These are phyloP conservation scores for Talaromyces nanjingensis DNA, from an alignment of 495 filamentous ascomycete species.

Conservation along the genomic window DNA sequence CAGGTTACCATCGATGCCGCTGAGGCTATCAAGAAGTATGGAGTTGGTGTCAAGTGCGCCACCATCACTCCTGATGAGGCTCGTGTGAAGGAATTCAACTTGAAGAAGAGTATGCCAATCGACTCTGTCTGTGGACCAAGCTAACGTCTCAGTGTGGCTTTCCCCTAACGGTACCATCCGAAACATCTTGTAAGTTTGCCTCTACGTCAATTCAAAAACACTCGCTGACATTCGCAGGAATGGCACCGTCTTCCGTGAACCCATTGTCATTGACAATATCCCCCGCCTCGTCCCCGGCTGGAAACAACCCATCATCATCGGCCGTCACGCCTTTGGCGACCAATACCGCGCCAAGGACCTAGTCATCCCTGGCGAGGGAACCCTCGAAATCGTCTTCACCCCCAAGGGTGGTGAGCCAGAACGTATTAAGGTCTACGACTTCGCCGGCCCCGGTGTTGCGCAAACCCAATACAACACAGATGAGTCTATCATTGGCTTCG, in stretches of 20 bases:
- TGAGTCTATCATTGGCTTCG: conserved; percentile 89
- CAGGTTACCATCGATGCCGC: conserved; percentile 91
- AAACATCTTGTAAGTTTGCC: conserved; percentile 61
- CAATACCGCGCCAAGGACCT: conserved; percentile 95
- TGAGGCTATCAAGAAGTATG: conserved; percentile 97
- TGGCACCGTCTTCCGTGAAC: conserved; percentile 96
- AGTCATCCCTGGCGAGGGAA: conserved; percentile 73
- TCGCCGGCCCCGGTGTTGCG: conserved; percentile 79
- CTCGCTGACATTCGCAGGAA: conserved; percentile 40
- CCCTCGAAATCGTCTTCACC: conserved; percentile 89
- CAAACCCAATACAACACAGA: conserved; percentile 97
- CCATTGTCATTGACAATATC: conserved; percentile 89
- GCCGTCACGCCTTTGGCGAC: conserved; percentile 96
- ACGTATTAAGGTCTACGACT: conserved; percentile 84
- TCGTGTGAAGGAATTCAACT: conserved; percentile 92
- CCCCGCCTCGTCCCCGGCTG: conserved; percentile 91
- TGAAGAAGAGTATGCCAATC: conserved; percentile 77
- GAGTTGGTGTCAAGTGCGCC: conserved; percentile 96
- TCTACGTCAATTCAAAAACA: neutral
- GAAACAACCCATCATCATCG: conserved; percentile 98
- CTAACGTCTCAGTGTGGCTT: conserved; percentile 70
- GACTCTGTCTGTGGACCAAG: neutral
- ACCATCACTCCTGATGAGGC: conserved; percentile 98
- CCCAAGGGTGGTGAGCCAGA: conserved; percentile 76
- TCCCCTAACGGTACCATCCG: conserved; percentile 97